A percentile compares a stretch with the other conserved stretches of the same genome.
Conservation (phyloP, 176 grass and related monocot species). For the Chrysopogon serrulatus region DNA sequence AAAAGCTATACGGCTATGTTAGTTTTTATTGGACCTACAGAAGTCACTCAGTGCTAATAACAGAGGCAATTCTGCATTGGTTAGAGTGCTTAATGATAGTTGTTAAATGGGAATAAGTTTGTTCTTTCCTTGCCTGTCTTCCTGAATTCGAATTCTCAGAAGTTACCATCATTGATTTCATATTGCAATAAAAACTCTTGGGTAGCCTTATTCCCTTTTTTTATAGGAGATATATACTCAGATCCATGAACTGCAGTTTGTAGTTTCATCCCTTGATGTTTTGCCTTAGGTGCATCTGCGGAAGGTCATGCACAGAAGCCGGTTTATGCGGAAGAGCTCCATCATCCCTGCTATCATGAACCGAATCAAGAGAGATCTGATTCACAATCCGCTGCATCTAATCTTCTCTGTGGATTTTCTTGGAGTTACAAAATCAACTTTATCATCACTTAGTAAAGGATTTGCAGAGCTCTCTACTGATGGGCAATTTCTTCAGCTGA, state of each 20-base stretch:
- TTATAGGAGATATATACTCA: neutral
- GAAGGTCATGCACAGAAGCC: conserved; percentile 81
- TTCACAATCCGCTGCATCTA: conserved; percentile 97
- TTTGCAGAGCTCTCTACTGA: conserved; percentile 97
- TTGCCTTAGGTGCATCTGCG: conserved; percentile 79
- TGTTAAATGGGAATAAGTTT: neutral
- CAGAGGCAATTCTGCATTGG: neutral
- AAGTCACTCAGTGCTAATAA: neutral
- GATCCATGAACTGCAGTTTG: neutral
- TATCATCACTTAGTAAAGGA: conserved; percentile 96
- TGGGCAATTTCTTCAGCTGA: conserved; percentile 88
- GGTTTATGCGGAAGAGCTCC: conserved; percentile 83
- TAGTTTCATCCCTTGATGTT: conserved; percentile 1
- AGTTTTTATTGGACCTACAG: neutral
- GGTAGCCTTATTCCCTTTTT: conserved; percentile 7
- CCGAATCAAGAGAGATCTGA: conserved; percentile 86
- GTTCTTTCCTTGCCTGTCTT: neutral
- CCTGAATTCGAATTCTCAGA: neutral
- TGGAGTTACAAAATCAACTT: conserved; percentile 94
- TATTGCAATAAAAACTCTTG: conserved; percentile 3
- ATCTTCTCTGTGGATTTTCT: conserved; percentile 93
- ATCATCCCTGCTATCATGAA: conserved; percentile 78
- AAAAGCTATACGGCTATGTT: neutral
- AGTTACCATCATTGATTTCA: neutral
- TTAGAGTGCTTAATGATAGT: neutral